phyloP scores from a whole-genome alignment of 75 land plant species.

The Ceratopteris richardii region DNA sequence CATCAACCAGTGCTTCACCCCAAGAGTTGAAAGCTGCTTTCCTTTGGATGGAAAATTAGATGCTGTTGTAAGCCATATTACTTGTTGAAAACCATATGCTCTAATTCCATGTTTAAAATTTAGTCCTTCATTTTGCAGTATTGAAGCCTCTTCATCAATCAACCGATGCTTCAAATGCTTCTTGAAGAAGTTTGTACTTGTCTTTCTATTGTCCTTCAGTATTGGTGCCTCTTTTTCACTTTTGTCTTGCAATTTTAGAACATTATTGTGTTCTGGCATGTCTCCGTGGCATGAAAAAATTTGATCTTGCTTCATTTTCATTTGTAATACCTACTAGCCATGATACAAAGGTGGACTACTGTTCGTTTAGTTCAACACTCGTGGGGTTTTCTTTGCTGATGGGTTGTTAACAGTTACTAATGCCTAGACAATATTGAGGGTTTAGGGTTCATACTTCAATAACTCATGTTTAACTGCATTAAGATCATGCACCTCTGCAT shows the following conservation, averaged over 20 bases:
- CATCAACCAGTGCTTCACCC: conserved; percentile 43
- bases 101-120: conserved; percentile 46
- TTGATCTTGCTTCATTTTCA: too few species aligned
- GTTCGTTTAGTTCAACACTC: too few species aligned
- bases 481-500: too few species aligned
- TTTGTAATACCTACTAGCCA: too few species aligned
- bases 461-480: too few species aligned
- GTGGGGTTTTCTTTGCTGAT: too few species aligned
- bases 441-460: too few species aligned
- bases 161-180: conserved; percentile 38
- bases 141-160: conserved; percentile 38
- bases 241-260: too few species aligned
- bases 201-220: neutral
- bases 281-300: neutral
- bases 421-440: too few species aligned
- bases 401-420: too few species aligned
- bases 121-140: conserved; percentile 22
- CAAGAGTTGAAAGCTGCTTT: conserved; percentile 20
- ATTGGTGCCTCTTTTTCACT: neutral
- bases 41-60: conserved; percentile 54
- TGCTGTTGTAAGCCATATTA: conserved; percentile 65
- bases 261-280: neutral
- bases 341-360: too few species aligned
- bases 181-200: conserved; percentile 20
- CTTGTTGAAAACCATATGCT: conserved; percentile 33